Percentiles rank a stretch among this genome's conserved stretches.
phyloP scores from a whole-genome alignment of 2,329 filamentous ascomycete species.

The Fusarium oligoseptatum region DNA sequence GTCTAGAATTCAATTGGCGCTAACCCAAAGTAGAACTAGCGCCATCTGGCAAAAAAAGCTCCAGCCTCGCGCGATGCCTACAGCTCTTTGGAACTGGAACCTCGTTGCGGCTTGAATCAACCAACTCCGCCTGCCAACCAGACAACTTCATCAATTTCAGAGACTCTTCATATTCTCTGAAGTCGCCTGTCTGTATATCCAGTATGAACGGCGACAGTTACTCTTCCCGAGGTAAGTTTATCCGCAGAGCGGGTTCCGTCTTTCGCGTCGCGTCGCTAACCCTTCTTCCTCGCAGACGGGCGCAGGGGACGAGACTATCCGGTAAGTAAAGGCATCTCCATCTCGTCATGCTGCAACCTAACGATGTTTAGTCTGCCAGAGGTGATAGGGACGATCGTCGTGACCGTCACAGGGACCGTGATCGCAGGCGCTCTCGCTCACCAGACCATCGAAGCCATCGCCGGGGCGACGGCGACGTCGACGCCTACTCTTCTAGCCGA shows the following conservation, averaged over 20 bases:
- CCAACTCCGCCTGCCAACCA: slow-evolving; percentile 38
- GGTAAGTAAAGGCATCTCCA: slow-evolving; percentile 53
- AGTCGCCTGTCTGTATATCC: slow-evolving; percentile 36
- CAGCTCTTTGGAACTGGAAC: slow-evolving; percentile 46
- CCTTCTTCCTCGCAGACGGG: slow-evolving; percentile 54
- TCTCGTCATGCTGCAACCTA: slow-evolving; percentile 22
- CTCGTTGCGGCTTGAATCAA: slow-evolving; percentile 48
- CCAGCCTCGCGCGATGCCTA: slow-evolving; percentile 57
- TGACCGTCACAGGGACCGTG: slow-evolving; percentile 48
- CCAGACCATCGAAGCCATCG: slow-evolving; percentile 78
- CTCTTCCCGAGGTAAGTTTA: slow-evolving; percentile 77
- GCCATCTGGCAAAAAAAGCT: slow-evolving; percentile 56
- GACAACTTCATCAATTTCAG: slow-evolving; percentile 41
- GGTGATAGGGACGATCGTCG: slow-evolving; percentile 53
- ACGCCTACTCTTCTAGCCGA: slow-evolving; percentile 92
- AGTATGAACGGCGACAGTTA: slow-evolving; percentile 90
- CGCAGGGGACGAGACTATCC: slow-evolving; percentile 69
- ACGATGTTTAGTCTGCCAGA: slow-evolving; percentile 45
- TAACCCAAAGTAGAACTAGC: slow-evolving; percentile 47
- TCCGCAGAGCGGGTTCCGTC: slow-evolving; percentile 24
- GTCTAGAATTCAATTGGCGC: slow-evolving; percentile 24
- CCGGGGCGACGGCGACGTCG: slow-evolving; percentile 82
- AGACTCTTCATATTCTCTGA: slow-evolving; percentile 21
- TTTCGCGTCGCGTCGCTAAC: slow-evolving; percentile 50
- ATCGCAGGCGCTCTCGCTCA: slow-evolving; percentile 85